Evolutionary conservation across 768 basidiomycete genomes (phyloP).

Genomic region (Imleria badia): DNA sequence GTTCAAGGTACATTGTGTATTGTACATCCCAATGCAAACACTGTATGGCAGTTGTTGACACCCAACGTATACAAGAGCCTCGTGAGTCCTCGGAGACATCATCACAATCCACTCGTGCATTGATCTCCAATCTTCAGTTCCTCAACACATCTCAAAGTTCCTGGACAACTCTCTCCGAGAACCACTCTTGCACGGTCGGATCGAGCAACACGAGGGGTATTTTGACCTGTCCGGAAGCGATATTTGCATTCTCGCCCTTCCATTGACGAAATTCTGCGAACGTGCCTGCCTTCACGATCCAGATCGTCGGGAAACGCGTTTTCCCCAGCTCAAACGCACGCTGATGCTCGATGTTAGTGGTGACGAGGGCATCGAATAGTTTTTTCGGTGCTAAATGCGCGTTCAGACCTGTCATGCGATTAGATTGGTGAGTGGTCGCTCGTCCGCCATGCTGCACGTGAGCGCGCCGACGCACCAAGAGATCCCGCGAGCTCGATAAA

Average conservation of each 20-base stretch:
- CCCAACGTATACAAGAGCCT: no score
- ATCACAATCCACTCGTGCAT: no score
- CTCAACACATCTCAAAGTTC: slow-evolving; percentile 8
- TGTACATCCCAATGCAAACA: no score
- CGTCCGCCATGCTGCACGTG: no score
- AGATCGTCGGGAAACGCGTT: slow-evolving; percentile 19
- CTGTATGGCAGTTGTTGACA: no score
- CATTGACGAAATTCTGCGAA: slow-evolving; percentile 19
- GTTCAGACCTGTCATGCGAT: slow-evolving; percentile 1
- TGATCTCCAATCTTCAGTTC: no score
- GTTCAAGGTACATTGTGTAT: no score
- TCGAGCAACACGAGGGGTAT: slow-evolving; percentile 11
- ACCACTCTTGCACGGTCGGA: slow-evolving; percentile 11
- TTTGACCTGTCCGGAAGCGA: slow-evolving; percentile 13
- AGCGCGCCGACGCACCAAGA: slow-evolving; percentile 4
- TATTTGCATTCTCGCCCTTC: slow-evolving; percentile 3
- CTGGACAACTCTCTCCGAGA: slow-evolving; percentile 13
- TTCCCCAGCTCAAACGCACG: neutral
- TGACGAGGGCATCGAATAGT: slow-evolving; percentile 11
- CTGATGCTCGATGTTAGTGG: neutral
- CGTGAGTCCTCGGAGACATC: no score
- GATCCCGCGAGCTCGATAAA: slow-evolving; percentile 13
- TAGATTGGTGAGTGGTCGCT: neutral
- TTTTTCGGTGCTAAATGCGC: neutral
- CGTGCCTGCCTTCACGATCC: slow-evolving; percentile 18